Evolutionary conservation across 129 eudicot species (phyloP).

Genomic region (Centaurea solstitialis): DNA sequence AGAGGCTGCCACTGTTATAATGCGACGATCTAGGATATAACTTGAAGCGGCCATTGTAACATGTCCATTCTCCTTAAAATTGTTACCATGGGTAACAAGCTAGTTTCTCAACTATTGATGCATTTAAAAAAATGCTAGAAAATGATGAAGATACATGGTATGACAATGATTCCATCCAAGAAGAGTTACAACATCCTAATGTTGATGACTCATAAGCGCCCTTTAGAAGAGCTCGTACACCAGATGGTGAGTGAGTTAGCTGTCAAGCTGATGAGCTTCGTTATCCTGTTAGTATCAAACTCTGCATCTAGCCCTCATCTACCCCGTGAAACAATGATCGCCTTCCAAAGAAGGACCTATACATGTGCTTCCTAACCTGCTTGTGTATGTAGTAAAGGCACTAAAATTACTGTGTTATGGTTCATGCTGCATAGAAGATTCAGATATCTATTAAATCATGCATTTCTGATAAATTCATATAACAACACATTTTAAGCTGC

Average conservation of each 20-base stretch:
- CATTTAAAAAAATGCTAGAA: not conserved
- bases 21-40: not conserved
- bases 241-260: not conserved
- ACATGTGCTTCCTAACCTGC: not conserved
- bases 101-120: not conserved
- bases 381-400: not conserved
- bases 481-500: not conserved
- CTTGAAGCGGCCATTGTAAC: not conserved
- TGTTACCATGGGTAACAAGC: not conserved
- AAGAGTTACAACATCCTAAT: not conserved
- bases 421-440: not conserved
- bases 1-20: not conserved
- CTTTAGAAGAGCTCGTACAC: not conserved
- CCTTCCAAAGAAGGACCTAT: not conserved
- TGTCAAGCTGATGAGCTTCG: not conserved
- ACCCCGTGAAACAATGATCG: not conserved
- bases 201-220: not conserved
- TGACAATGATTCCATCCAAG: too few species aligned
- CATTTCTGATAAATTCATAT: not conserved
- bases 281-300: too few species aligned
- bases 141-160: not conserved
- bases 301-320: too few species aligned
- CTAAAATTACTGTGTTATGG: not conserved
- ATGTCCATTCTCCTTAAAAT: not conserved
- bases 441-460: not conserved